Conservation (phyloP, 106 monocot genomes). For the Dactylorhiza incarnata region DNA sequence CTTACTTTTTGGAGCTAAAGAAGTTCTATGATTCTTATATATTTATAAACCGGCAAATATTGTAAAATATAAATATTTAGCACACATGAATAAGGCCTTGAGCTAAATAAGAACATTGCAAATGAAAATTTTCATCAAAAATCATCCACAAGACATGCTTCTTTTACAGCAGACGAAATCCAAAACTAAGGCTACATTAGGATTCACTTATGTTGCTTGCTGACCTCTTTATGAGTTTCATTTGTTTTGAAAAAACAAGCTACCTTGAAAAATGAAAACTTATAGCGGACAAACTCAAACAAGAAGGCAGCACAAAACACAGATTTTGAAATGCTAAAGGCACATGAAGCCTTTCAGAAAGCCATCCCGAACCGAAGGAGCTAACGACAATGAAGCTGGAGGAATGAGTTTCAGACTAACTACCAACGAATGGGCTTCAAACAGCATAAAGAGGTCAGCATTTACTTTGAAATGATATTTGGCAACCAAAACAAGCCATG, state of each 20-base stretch:
- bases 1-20: too few species aligned
- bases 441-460: background rate
- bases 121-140: too few species aligned
- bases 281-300: background rate
- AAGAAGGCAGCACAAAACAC: background rate
- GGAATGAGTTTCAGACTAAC: background rate
- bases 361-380: background rate
- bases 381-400: background rate
- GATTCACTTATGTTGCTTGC: too few species aligned
- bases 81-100: too few species aligned
- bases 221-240: background rate
- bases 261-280: background rate
- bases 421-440: background rate
- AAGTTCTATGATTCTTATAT: too few species aligned
- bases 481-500: background rate
- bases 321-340: background rate
- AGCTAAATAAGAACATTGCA: too few species aligned
- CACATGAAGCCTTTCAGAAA: background rate
- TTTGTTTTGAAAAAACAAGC: background rate
- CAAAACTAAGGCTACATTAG: too few species aligned
- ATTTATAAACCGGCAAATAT: too few species aligned
- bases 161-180: too few species aligned
- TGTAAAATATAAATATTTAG: too few species aligned
- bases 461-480: background rate
- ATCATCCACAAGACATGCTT: too few species aligned